Evolutionary conservation across 192 early-diverging fungal genomes (phyloP).

Genomic region (Phlyctochytrium arcticum): DNA sequence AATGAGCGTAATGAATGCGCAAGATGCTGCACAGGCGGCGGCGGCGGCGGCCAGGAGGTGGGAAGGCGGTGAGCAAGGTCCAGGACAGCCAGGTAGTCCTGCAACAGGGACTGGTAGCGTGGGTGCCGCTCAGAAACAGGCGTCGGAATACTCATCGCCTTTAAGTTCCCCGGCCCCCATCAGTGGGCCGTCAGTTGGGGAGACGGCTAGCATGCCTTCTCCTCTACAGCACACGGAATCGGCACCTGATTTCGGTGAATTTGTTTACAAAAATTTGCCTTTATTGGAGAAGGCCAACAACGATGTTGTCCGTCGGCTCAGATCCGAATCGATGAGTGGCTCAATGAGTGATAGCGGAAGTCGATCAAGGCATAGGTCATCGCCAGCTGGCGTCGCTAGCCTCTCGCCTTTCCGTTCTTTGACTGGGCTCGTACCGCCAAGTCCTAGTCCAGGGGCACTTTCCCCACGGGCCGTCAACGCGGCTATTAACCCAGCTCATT

Average conservation of each 20-base stretch:
- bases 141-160: no score
- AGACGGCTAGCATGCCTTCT: no score
- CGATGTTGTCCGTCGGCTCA: conserved; percentile 75
- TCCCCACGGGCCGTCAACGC: not conserved
- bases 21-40: not conserved
- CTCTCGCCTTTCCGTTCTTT: conserved; percentile 21
- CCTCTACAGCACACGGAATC: not conserved
- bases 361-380: conserved; percentile 35
- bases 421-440: not conserved
- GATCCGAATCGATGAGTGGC: conserved; percentile 48
- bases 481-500: no score
- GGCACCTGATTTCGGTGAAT: conserved; percentile 75
- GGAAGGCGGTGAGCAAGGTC: no score
- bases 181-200: not conserved
- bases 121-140: not conserved
- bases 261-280: conserved; percentile 87
- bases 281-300: conserved; percentile 87
- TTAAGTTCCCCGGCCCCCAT: no score
- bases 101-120: no score
- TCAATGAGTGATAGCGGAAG: conserved; percentile 19
- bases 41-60: not conserved
- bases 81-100: no score
- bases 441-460: not conserved
- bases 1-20: not conserved
- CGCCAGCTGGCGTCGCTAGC: conserved; percentile 32